Conservation (phyloP, 2,329 filamentous ascomycete genomes). For the Cryphonectria japonica region DNA sequence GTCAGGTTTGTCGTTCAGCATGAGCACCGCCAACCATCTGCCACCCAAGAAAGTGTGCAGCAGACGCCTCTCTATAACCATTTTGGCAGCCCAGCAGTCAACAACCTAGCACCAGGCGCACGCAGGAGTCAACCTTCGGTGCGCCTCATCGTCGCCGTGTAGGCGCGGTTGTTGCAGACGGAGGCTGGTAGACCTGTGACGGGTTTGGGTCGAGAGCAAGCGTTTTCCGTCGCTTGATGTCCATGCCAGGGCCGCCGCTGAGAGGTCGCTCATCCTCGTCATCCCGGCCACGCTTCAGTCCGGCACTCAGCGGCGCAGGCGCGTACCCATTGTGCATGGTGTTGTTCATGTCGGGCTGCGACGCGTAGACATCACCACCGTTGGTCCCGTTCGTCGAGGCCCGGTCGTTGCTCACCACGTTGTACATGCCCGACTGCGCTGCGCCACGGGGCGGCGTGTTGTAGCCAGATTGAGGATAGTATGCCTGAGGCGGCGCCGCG, state of each 20-base stretch:
- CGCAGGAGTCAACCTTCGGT: not conserved
- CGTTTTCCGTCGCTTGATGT: slow-evolving; percentile 43
- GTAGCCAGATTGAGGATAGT: slow-evolving; percentile 76
- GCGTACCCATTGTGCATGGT: slow-evolving; percentile 66
- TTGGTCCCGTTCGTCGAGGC: slow-evolving; percentile 67
- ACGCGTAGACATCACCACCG: slow-evolving; percentile 71
- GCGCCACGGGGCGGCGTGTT: slow-evolving; percentile 75
- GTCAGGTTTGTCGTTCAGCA: slow-evolving; percentile 24
- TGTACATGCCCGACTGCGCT: slow-evolving; percentile 82
- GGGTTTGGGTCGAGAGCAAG: slow-evolving; percentile 38
- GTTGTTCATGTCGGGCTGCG: slow-evolving; percentile 62
- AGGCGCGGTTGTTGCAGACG: slow-evolving; percentile 36
- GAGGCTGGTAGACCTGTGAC: slow-evolving; percentile 38
- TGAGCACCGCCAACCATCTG: slow-evolving; percentile 26
- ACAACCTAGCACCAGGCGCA: slow-evolving; percentile 16
- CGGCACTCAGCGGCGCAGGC: slow-evolving; percentile 62
- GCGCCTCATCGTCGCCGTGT: slow-evolving; percentile 25
- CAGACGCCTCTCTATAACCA: slow-evolving; percentile 26
- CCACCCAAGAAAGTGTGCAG: slow-evolving; percentile 9
- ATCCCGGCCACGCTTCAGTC: slow-evolving; percentile 48
- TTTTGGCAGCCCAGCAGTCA: slow-evolving; percentile 17
- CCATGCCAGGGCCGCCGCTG: slow-evolving; percentile 36
- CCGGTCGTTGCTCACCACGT: slow-evolving; percentile 82
- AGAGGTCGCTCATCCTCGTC: slow-evolving; percentile 47
- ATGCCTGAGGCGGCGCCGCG: slow-evolving; percentile 69